These are phyloP conservation scores for Helminthosporium solani DNA, from an alignment of 2,329 filamentous ascomycete genomes.

Conservation along the genomic window DNA sequence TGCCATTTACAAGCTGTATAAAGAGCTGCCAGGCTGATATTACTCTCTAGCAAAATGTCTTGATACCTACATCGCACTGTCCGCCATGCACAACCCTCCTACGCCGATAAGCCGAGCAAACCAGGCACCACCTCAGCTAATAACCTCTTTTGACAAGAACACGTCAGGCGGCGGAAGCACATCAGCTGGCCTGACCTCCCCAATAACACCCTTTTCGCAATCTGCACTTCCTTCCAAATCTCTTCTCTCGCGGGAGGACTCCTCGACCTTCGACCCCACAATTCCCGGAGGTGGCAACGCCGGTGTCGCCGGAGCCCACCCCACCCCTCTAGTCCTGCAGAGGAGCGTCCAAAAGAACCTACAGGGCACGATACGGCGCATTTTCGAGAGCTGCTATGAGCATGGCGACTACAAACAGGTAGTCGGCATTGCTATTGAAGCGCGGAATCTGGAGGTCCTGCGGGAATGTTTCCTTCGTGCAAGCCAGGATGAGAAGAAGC, in stretches of 20 bases:
- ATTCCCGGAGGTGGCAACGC: slow-evolving; percentile 58
- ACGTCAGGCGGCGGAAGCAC: slow-evolving; percentile 65
- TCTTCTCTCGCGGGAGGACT: slow-evolving; percentile 80
- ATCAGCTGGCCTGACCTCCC: slow-evolving; percentile 71
- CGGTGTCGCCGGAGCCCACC: slow-evolving; percentile 55
- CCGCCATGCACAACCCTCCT: slow-evolving; percentile 59
- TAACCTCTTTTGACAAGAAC: slow-evolving; percentile 73
- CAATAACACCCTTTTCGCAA: slow-evolving; percentile 93
- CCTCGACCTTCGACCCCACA: slow-evolving; percentile 59
- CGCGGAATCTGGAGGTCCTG: slow-evolving; percentile 85
- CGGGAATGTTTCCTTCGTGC: slow-evolving; percentile 83
- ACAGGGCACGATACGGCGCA: slow-evolving; percentile 78
- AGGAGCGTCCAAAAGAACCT: slow-evolving; percentile 75
- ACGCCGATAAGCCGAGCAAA: slow-evolving; percentile 50
- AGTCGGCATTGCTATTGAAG: slow-evolving; percentile 93
- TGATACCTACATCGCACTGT: slow-evolving; percentile 91
- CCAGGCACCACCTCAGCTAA: slow-evolving; percentile 65
- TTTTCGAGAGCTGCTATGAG: slow-evolving; percentile 87
- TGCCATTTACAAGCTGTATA: not conserved
- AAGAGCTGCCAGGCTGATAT: slow-evolving; percentile 8
- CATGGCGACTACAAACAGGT: slow-evolving; percentile 91
- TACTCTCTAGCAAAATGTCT: slow-evolving; percentile 74
- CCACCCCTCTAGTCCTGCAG: slow-evolving; percentile 66
- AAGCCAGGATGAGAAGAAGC: slow-evolving; percentile 76
- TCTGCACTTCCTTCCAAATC: slow-evolving; percentile 92